Evolutionary conservation across 176 grass and related monocot species (phyloP), one percentile per base, ranked within the genome.

Genomic region (Oryza longistaminata): DNA sequence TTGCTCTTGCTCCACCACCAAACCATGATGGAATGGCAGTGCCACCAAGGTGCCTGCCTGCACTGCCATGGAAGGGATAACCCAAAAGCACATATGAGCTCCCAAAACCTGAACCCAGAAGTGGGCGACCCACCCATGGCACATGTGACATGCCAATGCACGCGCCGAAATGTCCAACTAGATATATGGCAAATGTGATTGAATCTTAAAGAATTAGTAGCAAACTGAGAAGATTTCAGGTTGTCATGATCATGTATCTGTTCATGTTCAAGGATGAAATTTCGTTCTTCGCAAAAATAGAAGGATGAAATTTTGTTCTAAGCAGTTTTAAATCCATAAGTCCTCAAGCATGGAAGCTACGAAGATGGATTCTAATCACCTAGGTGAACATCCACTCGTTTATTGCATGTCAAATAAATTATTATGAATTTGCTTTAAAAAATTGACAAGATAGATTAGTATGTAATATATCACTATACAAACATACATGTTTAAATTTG

Each of bases 1-100:
- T 44, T 74, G 69, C 45, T 31, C 69, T 80, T 44, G 27, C 39
- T 80, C 44, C 70, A 67, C 17, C 66, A 35, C 46, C 70, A 82
- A 82, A 89, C 69, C 73, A 74, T 7, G 70, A 31, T 64, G 37
- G 39, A 7, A 70, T 82, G 85, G 65, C 81, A 87, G 66, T 85
- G 77, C 44, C 72, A 76, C 52, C 66, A 73, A 86, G 71, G 46
- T 78, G 42, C 74, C 77, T 40, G 6, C 39, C 37, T 53, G 44
- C 43, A 43, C 17, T 34, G 60, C 31, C 66, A 64, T 19, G 14
- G 67, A 72, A 68, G 53, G 48, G 73, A 64, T 74, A 70, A 16
- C 67, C 43, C 22, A 40, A 40, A 40, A 74, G 52, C 81, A 84
- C 60, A 68, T 44, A 22, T 53, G 25, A 72, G 10, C 39, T 34